Evolutionary conservation across 83 land plant genomes (phyloP), one percentile per base, ranked within the genome.

Genomic region (Larix sibirica): DNA sequence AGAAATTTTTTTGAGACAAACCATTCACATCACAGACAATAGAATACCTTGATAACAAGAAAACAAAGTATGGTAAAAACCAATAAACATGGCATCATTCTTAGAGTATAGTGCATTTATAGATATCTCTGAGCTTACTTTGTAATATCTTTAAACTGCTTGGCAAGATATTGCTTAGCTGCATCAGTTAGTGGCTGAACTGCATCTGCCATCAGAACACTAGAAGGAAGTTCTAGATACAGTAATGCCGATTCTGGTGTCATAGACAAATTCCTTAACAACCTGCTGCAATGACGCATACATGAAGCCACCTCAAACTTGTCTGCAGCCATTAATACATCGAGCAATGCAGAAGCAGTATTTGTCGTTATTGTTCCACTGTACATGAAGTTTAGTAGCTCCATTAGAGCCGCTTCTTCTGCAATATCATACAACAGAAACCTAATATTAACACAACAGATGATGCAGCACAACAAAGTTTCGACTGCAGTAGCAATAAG

Each of bases 241-340:
- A 94, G 87, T 47, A 97, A 80, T 66, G 99, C 99, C 80, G 94
- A 94, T 64, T 97, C 98, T 44, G 89, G 85, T 14, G 95, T 95
- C 99, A 97, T 94, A 13, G 93, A 92, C 73, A 92, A 62, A 77
- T 92, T 91, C 31, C 92, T 83, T 59, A 97, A 85, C 76, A 92
- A 79, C 80, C 87, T 84, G 85, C 98, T 91, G 79, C 99, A 97
- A 65, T 92, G 86, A 21, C 93, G 86, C 95, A 95, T 95, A 87
- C 99, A 97, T 20, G 96, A 92, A 24, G 95, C 92, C 65, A 97
- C 99, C 84, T 95, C 96, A 89, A 86, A 97, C 87, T 97, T 97
- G 86, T 97, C 99, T 26, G 98, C 98, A 33, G 93, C 96, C 96
- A 95, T 94, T n/a, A 97, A 86, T 68, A 97, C 96, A 89, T 97